Percentiles rank a stretch among this genome's conserved stretches.
phyloP scores from a whole-genome alignment of 768 basidiomycete genomes.

The Exsudoporus frostii region DNA sequence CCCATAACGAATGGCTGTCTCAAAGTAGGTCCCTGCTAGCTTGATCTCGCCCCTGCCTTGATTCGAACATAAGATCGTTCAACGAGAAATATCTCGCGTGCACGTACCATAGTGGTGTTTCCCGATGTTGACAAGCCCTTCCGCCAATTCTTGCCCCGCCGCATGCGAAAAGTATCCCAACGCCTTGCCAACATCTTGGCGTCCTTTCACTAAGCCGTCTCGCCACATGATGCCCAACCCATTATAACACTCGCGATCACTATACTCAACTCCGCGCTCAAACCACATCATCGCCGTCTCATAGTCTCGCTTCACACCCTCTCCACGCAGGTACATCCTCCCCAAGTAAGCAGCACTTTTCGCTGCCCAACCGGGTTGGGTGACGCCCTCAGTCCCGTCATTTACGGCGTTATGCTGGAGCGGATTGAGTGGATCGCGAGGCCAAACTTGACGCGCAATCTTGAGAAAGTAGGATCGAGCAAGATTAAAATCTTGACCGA shows the following conservation, averaged over 20 bases:
- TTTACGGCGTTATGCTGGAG: constrained; percentile 41
- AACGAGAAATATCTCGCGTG: not conserved
- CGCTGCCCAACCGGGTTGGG: constrained; percentile 61
- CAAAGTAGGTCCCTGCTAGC: constrained; percentile 71
- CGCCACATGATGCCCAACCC: constrained; percentile 89
- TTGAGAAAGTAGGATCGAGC: constrained; percentile 82
- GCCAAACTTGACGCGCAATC: constrained; percentile 86
- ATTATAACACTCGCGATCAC: constrained; percentile 87
- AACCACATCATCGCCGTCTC: constrained; percentile 90
- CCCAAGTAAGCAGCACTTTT: constrained; percentile 87
- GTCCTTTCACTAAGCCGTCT: constrained; percentile 75
- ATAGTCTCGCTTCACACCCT: constrained; percentile 79
- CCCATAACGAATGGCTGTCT: constrained; percentile 80
- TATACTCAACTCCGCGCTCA: constrained; percentile 75
- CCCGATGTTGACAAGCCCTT: constrained; percentile 88
- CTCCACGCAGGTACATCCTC: constrained; percentile 91
- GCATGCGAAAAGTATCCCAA: constrained; percentile 69
- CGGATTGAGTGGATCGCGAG: constrained; percentile 64
- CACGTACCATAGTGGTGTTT: constrained; percentile 67
- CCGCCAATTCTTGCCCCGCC: constrained; percentile 83
- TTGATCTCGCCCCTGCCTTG: constrained; percentile 67
- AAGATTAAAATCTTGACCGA: constrained; percentile 71
- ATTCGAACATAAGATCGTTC: constrained; percentile 4
- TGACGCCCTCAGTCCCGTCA: constrained; percentile 49
- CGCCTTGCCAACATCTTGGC: constrained; percentile 66